Percentiles rank a stretch among this genome's conserved stretches.
Evolutionary conservation across 169 alveolate genomes (phyloP).

Genomic region (Nephromyces sp.): DNA sequence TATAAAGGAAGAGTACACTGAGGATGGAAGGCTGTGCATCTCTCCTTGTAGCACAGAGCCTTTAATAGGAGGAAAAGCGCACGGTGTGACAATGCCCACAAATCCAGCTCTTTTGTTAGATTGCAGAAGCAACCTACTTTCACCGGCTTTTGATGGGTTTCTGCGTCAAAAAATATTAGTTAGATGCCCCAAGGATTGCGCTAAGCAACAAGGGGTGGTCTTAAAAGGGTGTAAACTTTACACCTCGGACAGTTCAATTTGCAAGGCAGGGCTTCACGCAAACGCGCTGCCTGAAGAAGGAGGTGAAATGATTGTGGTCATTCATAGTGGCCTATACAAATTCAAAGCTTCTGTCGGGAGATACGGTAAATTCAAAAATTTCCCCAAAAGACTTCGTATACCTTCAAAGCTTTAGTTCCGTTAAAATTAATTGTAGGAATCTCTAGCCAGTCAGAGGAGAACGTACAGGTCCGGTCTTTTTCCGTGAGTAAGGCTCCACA

Average conservation of each 20-base stretch:
- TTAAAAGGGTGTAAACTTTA: slow-evolving; percentile 58
- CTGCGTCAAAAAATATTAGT: slow-evolving; percentile 51
- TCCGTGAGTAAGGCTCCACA: slow-evolving; percentile 55
- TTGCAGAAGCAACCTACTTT: slow-evolving; percentile 14
- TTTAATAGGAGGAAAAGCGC: background rate
- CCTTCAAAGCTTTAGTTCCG: background rate
- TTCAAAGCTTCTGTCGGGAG: slow-evolving; percentile 27
- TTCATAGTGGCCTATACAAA: background rate
- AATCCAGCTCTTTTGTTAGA: slow-evolving; percentile 5
- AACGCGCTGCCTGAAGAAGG: slow-evolving; percentile 21
- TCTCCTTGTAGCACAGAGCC: slow-evolving; percentile 22
- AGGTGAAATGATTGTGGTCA: slow-evolving; percentile 15
- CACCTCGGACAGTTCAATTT: slow-evolving; percentile 66
- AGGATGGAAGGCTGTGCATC: slow-evolving; percentile 30
- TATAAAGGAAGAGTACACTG: slow-evolving; percentile 12
- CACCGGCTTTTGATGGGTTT: slow-evolving; percentile 17
- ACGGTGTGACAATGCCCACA: background rate
- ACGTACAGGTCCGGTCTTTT: slow-evolving; percentile 59
- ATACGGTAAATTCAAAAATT: slow-evolving; percentile 7
- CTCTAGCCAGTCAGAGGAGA: slow-evolving; percentile 16
- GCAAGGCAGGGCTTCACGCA: slow-evolving; percentile 71
- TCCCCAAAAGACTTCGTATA: background rate
- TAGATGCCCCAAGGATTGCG: slow-evolving; percentile 69
- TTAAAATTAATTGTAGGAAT: slow-evolving; percentile 9
- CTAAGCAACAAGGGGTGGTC: slow-evolving; percentile 38